Percentiles rank a stretch among this genome's conserved stretches.
Evolutionary conservation across 805 yeast species (phyloP).

Genomic region (Kuraishia hungarica): DNA sequence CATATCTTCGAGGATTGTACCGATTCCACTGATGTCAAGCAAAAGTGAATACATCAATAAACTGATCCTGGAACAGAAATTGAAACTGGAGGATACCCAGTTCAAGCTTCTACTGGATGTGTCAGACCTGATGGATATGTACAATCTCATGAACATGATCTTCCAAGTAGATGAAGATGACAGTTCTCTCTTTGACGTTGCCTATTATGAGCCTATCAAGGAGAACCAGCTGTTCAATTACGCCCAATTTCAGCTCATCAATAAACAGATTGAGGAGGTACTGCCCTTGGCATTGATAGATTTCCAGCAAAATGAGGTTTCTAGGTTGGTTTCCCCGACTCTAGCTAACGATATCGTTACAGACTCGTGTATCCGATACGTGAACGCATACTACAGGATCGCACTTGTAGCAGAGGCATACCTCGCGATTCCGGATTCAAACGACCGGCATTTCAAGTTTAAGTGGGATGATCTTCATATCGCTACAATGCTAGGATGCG

Average conservation of each 20-base stretch:
- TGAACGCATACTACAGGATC: conserved; percentile 36
- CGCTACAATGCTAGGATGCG: conserved; percentile 67
- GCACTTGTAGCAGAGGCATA: conserved; percentile 26
- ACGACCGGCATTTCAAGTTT: conserved; percentile 17
- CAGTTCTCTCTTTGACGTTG: conserved; percentile 36
- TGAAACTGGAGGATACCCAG: conserved; percentile 34
- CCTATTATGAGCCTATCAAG: conserved; percentile 53
- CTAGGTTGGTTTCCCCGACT: conserved; percentile 55
- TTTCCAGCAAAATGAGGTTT: conserved; percentile 42
- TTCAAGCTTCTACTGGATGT: conserved; percentile 37
- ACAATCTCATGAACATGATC: conserved; percentile 64
- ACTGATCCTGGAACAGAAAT: conserved; percentile 24
- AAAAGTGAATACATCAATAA: conserved; percentile 28
- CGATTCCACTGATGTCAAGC: conserved; percentile 30
- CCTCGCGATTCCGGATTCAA: conserved; percentile 19
- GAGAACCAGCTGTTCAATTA: conserved; percentile 51
- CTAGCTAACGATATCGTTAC: conserved; percentile 48
- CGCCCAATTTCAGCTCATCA: conserved; percentile 33
- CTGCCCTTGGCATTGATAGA: conserved; percentile 58
- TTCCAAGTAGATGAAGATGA: conserved; percentile 53
- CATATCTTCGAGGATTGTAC: conserved; percentile 43
- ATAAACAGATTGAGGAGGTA: conserved; percentile 36
- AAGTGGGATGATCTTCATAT: conserved; percentile 53
- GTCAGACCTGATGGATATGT: conserved; percentile 49
- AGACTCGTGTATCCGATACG: conserved; percentile 38